Evolutionary conservation across 2,329 filamentous ascomycete genomes (phyloP).

Genomic region (Teratosphaeria gauchensis): DNA sequence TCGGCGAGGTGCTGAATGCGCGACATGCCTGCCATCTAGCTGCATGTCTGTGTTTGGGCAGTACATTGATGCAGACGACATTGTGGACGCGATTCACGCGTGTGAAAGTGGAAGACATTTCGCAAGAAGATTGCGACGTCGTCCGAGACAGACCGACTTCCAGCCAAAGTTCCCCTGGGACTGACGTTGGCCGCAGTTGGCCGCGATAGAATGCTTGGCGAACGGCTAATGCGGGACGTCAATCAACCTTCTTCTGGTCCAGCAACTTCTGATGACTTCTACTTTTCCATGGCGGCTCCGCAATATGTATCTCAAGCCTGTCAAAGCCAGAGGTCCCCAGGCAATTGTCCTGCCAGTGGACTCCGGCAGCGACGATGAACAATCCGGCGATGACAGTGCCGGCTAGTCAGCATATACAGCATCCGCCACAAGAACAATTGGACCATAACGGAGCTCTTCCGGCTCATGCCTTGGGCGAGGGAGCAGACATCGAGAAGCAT

Average conservation of each 20-base stretch:
- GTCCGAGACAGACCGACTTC: background rate
- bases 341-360: background rate
- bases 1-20: slow-evolving; percentile 24
- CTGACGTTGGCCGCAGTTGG: no score
- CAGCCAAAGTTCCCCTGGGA: no score
- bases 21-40: slow-evolving; percentile 1
- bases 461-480: background rate
- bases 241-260: no score
- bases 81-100: background rate
- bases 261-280: no score
- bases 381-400: slow-evolving; percentile 1
- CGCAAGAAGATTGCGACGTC: background rate
- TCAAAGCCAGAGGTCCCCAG: no score
- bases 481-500: background rate
- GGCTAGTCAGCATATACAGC: background rate
- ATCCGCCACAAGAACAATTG: background rate
- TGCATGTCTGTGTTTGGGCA: background rate
- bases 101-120: background rate
- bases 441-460: background rate
- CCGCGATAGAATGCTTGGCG: no score
- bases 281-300: no score
- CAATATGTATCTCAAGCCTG: no score
- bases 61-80: background rate
- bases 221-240: no score
- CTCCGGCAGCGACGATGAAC: background rate